phyloP scores from a whole-genome alignment of 2,329 filamentous ascomycete genomes.

The Epichloe uncinata region DNA sequence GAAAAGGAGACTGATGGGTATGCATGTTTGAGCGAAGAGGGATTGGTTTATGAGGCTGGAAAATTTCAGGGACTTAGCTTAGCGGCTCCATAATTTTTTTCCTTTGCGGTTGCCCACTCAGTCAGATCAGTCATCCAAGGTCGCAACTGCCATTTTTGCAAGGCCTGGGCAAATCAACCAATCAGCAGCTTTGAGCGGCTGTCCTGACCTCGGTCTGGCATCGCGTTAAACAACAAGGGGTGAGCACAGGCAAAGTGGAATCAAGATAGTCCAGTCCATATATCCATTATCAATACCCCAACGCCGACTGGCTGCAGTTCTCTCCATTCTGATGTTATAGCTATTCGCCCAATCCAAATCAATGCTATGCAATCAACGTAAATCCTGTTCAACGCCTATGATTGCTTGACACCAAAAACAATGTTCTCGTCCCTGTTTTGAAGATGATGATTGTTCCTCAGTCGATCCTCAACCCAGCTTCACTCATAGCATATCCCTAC shows the following conservation, averaged over 20 bases:
- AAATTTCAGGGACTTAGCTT: not conserved
- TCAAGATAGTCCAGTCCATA: not conserved
- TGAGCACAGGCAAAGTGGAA: not conserved
- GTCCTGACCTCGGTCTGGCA: not conserved
- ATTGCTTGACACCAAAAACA: not conserved
- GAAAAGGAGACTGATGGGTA: not conserved
- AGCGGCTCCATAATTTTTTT: slow-evolving; percentile 4
- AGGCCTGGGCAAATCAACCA: not conserved
- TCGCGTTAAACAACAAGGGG: not conserved
- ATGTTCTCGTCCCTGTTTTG: not conserved
- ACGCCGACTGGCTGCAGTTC: not conserved
- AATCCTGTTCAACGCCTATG: not conserved
- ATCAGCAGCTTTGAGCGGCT: not conserved
- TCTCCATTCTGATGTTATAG: not conserved
- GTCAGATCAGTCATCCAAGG: not conserved
- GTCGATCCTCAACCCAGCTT: not conserved
- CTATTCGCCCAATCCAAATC: not conserved
- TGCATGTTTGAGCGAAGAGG: not conserved
- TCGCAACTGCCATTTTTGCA: slow-evolving; percentile 1
- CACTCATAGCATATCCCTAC: slow-evolving; percentile 29
- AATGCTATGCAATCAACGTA: slow-evolving; percentile 6
- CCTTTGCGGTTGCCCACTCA: not conserved
- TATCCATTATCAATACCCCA: not conserved
- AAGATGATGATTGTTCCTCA: not conserved
- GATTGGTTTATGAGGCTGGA: not conserved